These are phyloP conservation scores for Cercophora samala DNA, from an alignment of 495 filamentous ascomycete species.

Conservation along the genomic window DNA sequence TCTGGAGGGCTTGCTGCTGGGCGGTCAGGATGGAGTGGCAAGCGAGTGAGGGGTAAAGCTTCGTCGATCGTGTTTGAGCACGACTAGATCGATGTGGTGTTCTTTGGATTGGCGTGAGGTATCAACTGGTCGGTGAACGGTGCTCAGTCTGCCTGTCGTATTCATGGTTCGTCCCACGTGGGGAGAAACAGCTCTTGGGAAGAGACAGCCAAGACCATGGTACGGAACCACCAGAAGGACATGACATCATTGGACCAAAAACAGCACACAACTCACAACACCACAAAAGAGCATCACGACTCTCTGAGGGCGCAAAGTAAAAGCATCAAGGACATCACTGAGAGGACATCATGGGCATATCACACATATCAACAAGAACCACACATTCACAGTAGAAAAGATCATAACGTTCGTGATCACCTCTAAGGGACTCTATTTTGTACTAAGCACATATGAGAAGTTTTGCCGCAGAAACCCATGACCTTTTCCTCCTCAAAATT, in stretches of 20 bases:
- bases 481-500: conserved; percentile 42
- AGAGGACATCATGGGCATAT: too few relatives aligned
- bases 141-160: neutral
- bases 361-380: neutral
- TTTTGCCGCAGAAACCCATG: conserved; percentile 44
- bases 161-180: neutral
- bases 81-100: neutral
- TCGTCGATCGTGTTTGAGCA: neutral
- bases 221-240: neutral
- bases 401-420: conserved; percentile 35
- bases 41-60: neutral
- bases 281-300: neutral
- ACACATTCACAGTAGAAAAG: conserved; percentile 17
- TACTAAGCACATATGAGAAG: conserved; percentile 49
- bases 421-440: conserved; percentile 52
- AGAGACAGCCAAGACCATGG: neutral
- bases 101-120: neutral
- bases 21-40: neutral
- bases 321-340: too few relatives aligned
- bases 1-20: neutral
- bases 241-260: neutral
- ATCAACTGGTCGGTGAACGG: neutral
- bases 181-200: neutral
- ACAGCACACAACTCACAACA: conserved; percentile 1
- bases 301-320: neutral